A percentile compares a stretch with the other conserved stretches of the same genome.
Conservation (phyloP, 495 filamentous ascomycete species). For the Xylaria nigripes region DNA sequence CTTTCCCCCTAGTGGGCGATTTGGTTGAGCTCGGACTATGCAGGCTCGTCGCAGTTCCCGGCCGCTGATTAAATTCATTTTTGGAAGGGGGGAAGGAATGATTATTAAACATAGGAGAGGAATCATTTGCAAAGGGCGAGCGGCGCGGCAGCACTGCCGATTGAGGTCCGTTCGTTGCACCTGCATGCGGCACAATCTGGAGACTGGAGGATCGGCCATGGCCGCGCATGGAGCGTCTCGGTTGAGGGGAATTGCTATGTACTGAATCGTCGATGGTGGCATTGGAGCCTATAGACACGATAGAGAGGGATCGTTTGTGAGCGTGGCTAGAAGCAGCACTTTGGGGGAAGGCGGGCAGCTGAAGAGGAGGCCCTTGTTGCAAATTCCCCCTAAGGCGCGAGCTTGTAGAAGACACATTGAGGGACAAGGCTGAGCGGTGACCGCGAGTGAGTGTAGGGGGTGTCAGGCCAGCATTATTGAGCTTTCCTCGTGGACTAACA, state of each 20-base stretch:
- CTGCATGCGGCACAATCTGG: slow-evolving; percentile 59
- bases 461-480: slow-evolving; percentile 25
- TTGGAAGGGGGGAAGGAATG: slow-evolving; percentile 40
- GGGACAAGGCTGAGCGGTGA: slow-evolving; percentile 50
- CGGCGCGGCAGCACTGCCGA: slow-evolving; percentile 38
- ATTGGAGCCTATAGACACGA: slow-evolving; percentile 77
- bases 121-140: slow-evolving; percentile 25
- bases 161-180: slow-evolving; percentile 17
- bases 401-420: slow-evolving; percentile 43
- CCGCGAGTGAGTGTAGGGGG: slow-evolving; percentile 37
- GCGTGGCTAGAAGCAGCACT: slow-evolving; percentile 25
- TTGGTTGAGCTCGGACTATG: slow-evolving; percentile 30
- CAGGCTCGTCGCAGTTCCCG: slow-evolving; percentile 32
- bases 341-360: slow-evolving; percentile 21
- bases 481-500: slow-evolving; percentile 26
- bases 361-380: slow-evolving; percentile 24
- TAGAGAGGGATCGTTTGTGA: slow-evolving; percentile 78
- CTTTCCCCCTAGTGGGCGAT: slow-evolving; percentile 27
- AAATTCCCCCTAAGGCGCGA: slow-evolving; percentile 29
- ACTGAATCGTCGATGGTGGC: slow-evolving; percentile 41
- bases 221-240: slow-evolving; percentile 42
- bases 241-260: slow-evolving; percentile 9
- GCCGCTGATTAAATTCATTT: slow-evolving; percentile 26
- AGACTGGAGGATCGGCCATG: slow-evolving; percentile 81
- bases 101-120: slow-evolving; percentile 41